Evolutionary conservation across 495 filamentous ascomycete species (phyloP), one percentile per base, ranked within the genome.

Genomic region (Bryoglossum gracile): DNA sequence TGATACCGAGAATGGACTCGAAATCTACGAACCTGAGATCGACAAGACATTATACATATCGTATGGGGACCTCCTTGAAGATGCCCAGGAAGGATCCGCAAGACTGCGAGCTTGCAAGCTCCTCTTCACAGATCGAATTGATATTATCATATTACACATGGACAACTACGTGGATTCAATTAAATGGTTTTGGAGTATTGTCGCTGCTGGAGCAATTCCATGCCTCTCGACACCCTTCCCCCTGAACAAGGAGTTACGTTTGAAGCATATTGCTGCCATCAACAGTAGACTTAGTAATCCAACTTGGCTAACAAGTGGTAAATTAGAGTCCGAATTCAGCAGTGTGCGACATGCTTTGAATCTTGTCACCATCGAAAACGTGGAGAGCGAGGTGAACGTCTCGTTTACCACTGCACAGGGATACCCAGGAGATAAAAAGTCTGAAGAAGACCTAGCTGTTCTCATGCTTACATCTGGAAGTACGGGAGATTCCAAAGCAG

Each of bases 391-490:
- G n/a, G n/a, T n/a, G n/a, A n/a, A n/a, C n/a, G n/a, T n/a, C n/a
- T n/a, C n/a, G n/a, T n/a, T n/a, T n/a, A n/a, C n/a, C n/a, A n/a
- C n/a, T n/a, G n/a, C n/a, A n/a, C n/a, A n/a, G n/a, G n/a, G n/a
- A n/a, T n/a, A n/a, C n/a, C n/a, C n/a, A n/a, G n/a, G n/a, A n/a
- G n/a, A n/a, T n/a, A n/a, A n/a, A n/a, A n/a, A n/a, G n/a, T n/a
- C n/a, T n/a, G n/a, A n/a, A 26, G 32, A 54, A 14, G 63, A 61
- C 37, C 9, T 51, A 6, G 60, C 62, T 0, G 59, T 64, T 5
- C 54, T 78, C 10, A 73, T 79, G 72, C 59, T 81, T 8, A 81
- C 76, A 6, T 81, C 75, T 0, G 77, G 77, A 0, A 76, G 68
- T 57, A 76, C 69, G 11, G 74, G 75, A 3, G 65, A 71, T 38